These are phyloP conservation scores for Boletus sensibilis DNA, from an alignment of 768 basidiomycete species.

Conservation along the genomic window DNA sequence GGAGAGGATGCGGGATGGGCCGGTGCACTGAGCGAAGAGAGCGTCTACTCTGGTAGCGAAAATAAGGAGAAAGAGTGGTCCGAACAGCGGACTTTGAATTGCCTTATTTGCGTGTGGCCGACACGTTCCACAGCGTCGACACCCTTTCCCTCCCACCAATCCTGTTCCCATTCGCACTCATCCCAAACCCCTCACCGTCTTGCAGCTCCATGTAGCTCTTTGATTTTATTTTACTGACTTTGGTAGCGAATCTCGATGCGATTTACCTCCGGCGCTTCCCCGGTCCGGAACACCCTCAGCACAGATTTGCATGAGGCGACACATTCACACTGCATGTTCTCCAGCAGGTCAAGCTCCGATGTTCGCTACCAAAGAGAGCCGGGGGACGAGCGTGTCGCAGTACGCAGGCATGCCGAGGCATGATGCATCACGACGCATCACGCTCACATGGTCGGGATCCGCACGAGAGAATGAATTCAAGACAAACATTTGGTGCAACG, in stretches of 20 bases:
- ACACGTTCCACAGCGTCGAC: slow-evolving; percentile 29
- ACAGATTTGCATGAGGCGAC: slow-evolving; percentile 2
- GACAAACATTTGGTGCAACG: not conserved
- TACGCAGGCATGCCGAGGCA: not conserved
- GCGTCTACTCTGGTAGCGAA: slow-evolving; percentile 24
- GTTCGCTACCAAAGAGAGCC: not conserved
- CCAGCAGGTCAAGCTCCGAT: slow-evolving; percentile 6
- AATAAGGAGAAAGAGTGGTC: slow-evolving; percentile 26
- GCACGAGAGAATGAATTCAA: not conserved
- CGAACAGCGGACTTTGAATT: slow-evolving; percentile 36
- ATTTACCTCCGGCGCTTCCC: not conserved
- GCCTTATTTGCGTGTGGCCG: slow-evolving; percentile 18
- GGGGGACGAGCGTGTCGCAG: slow-evolving; percentile 1
- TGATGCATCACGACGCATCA: not conserved
- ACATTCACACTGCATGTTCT: slow-evolving; percentile 9
- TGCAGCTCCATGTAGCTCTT: not conserved
- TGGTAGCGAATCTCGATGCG: not conserved
- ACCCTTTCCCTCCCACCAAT: not conserved
- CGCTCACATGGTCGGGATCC: not conserved
- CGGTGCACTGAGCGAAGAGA: slow-evolving; percentile 24
- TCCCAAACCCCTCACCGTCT: not conserved
- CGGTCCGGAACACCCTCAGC: not conserved
- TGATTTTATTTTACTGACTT: not conserved
- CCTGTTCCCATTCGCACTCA: not conserved
- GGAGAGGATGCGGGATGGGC: slow-evolving; percentile 23